Conservation (phyloP, 768 basidiomycete species). For the Mycena rosella region DNA sequence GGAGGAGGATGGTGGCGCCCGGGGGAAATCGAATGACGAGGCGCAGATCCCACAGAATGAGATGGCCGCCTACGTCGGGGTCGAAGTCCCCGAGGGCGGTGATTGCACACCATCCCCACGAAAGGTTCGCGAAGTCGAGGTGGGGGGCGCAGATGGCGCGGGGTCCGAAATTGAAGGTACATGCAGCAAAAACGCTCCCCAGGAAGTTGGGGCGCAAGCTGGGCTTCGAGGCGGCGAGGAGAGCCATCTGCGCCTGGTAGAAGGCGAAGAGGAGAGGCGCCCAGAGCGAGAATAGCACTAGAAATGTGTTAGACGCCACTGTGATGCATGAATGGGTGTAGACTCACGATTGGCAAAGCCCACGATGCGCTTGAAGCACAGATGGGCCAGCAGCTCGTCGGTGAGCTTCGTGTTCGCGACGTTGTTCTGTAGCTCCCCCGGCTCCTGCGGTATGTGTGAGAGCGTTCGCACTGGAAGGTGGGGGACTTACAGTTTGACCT, state of each 20-base stretch:
- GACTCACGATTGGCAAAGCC: not conserved
- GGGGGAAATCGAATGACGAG: not conserved
- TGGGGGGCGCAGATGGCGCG: not conserved
- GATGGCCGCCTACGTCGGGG: not conserved
- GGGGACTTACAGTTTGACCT: not conserved
- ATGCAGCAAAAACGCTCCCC: not conserved
- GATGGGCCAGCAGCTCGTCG: not conserved
- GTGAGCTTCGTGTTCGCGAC: not conserved
- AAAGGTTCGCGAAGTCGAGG: not conserved
- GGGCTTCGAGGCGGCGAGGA: not conserved
- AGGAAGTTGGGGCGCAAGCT: not conserved
- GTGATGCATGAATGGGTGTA: not conserved
- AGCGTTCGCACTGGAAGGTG: too few species aligned
- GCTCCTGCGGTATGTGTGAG: not conserved
- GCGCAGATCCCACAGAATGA: not conserved
- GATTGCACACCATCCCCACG: not conserved
- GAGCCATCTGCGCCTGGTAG: not conserved
- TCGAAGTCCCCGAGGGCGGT: not conserved
- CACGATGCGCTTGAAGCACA: not conserved
- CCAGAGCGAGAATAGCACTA: not conserved
- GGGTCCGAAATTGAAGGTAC: not conserved
- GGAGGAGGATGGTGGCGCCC: not conserved
- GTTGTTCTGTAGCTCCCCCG: not conserved
- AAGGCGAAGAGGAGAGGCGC: not conserved
- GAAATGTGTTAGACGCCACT: not conserved